Base-by-base conservation (phyloP, 2,329 filamentous ascomycete genomes). In the Sclerotinia trifoliorum region DNA sequence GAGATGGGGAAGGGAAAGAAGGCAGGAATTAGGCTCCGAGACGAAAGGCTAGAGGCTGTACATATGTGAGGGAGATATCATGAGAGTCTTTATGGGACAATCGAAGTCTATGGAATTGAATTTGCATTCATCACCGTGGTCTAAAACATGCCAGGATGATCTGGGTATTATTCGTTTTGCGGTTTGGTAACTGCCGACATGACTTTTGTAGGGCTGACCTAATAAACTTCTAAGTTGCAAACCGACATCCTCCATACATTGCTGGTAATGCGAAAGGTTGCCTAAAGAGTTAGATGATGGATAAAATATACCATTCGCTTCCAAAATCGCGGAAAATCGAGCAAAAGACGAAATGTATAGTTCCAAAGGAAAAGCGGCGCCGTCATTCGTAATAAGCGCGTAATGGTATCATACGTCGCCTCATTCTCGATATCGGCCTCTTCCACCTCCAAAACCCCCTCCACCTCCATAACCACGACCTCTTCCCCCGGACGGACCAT, bases 381-480 rank as follows among this genome's bases (percentile, higher is more conserved):
- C 48, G 5, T 15, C 32, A 51, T 39, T 63, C 32, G 15, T 63
- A 51, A 39, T 51, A 39, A 39, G 60, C 60, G 35, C 39, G 46
- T 42, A 26, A 65, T 71, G 67, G 70, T 74, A 74, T 73, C 66
- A 71, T 70, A 63, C 66, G 52, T 51, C 26, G n/a, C 57, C 46
- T 39, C 49, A 51, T 52, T 21, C 39, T 67, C 48, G 63, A 52
- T 55, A 65, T 46, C 75, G 84, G 78, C 56, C 81, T 79, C 72
- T 82, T 79, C 82, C 65, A 51, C 75, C 84, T 78, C 57, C 82
- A 79, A 72, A 82, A 79, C 57, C 83, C 79, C 71, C 77, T 78
- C 69, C 82, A 74, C 79, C 81, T 81, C 78, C 83, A 83, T 74
- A 86, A 80, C 46, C 83, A 80, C 72, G 75, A 72, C 67, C 81